These are phyloP conservation scores for Quaeritorhiza haematococci DNA, from an alignment of 371 early-diverging fungal species.

Conservation along the genomic window DNA sequence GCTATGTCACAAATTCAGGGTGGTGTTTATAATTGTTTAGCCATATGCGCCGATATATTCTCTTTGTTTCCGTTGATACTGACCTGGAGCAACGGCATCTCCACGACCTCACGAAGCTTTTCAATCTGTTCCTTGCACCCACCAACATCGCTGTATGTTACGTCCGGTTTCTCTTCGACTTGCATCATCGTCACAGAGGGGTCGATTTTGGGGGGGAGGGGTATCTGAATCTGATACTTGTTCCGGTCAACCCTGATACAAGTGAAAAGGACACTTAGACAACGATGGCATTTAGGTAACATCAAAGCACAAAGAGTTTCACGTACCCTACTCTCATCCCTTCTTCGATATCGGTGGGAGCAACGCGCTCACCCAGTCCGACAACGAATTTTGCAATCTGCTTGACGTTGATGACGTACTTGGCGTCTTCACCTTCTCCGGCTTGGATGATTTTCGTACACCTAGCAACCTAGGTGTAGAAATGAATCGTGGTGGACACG, in stretches of 20 bases:
- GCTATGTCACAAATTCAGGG: too few species aligned
- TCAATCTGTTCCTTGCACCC: slow-evolving; percentile 99
- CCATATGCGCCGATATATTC: not conserved
- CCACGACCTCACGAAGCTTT: slow-evolving; percentile 99
- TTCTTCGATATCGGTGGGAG: slow-evolving; percentile 98
- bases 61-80: too few species aligned
- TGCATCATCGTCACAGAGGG: slow-evolving; percentile 99
- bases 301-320: not conserved
- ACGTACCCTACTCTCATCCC: slow-evolving; percentile 98
- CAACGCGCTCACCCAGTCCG: slow-evolving; percentile 91
- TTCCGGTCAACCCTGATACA: slow-evolving; percentile 88
- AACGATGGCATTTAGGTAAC: not conserved
- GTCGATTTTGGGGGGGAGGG: slow-evolving; percentile 99
- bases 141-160: slow-evolving; percentile 99
- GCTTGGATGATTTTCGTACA: slow-evolving; percentile 96
- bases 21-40: not conserved
- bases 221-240: slow-evolving; percentile 98
- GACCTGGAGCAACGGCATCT: slow-evolving; percentile 92
- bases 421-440: slow-evolving; percentile 55
- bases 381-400: slow-evolving; percentile 99
- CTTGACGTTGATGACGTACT: slow-evolving; percentile 98
- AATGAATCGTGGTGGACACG: too few species aligned
- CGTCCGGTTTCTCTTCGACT: slow-evolving; percentile 99
- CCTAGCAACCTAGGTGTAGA: slow-evolving; percentile 91
- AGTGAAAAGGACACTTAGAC: not conserved